Evolutionary conservation across 768 basidiomycete genomes (phyloP), one percentile per base, ranked within the genome.

Genomic region (Mycena sanguinolenta): DNA sequence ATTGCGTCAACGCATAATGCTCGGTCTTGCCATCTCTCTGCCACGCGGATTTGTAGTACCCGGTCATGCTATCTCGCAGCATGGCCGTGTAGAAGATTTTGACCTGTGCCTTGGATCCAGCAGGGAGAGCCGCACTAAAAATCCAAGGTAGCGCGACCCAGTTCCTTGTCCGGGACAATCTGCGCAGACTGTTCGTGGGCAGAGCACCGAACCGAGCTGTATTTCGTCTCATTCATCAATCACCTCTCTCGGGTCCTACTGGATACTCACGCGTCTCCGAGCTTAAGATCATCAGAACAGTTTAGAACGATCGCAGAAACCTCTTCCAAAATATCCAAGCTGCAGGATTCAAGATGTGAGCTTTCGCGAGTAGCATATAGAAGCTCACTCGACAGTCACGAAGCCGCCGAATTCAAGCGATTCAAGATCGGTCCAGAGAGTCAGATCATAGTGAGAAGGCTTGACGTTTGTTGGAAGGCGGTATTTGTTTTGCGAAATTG

Each of bases 1-100:
- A 97, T 80, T 99, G 97, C 32, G 97, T 98, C 58, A 99, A 83
- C 34, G 92, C 87, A 77, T 94, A 93, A 70, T 87, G 84, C 75
- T 89, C 88, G 72, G 88, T 88, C 75, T 89, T 87, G 32, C 90
- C 91, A 52, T 90, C 87, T 44, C 86, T 79, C 77, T 92, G 87
- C 78, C 86, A 91, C 16, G 86, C 81, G 38, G 91, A 90, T 72
- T 88, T 89, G 83, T 96, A 96, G 81, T 96, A 95, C 32, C 95
- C 96, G 77, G 87, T 87, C 95, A 98, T 93, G 66, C 83, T 85
- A 46, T 86, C 87, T 2, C 87, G 90, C 54, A 99, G 84, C 74
- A 87, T 84, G 17, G 90, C 91, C 19, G 81, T 84, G 81, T 93
- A 98, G 4, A 84, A 82, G 61, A 96, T 81, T 70, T 85, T 89